Evolutionary conservation across 225 moss, liverwort and hornwort genomes (phyloP), one percentile per base, ranked within the genome.

Genomic region (Physcomitrellopsis africana): DNA sequence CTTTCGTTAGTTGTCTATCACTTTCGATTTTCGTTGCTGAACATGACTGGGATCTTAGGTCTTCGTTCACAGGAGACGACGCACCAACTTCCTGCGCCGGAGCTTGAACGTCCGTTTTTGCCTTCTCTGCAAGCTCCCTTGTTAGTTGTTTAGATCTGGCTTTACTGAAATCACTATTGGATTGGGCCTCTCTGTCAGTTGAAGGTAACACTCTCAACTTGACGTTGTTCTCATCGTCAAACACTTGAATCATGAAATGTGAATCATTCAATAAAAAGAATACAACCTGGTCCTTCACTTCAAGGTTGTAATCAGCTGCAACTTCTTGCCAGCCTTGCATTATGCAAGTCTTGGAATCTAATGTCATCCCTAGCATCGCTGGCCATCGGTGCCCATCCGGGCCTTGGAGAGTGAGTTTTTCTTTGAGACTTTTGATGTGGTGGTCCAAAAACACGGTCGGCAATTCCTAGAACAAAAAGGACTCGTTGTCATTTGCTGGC

Each of bases 211-310:
- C 63, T 7, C 29, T 72, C 18, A 0, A 4, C 32, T 76, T 81
- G 60, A 57, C 51, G 9, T 60, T 45, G 60, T n/a, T 3, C 17
- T 61, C 1, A 9, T 14, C 58, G 46, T 81, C 76, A 13, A 81
- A 81, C 19, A 76, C 67, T 14, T 72, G 81, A 67, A 81, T 17
- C 3, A 72, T 11, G 46, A 81, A 72, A 66, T 81, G 76, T 27
- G 81, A 71, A 3, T 67, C 2, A 18, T 63, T 22, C 9, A n/a
- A 29, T 15, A 81, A 32, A 29, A 45, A 74, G 24, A 76, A 72
- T 1, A 72, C 17, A 3, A 76, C 18, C 11, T 23, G 60, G 53
- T 81, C 76, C 1, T 32, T 23, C 7, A 67, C 13, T 27, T 10
- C 52, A 23, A 81, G 76, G 3, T 67, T 67, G 23, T 12, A 70